phyloP scores from a whole-genome alignment of 306 rosid species.

The Inga leiocalycina region DNA sequence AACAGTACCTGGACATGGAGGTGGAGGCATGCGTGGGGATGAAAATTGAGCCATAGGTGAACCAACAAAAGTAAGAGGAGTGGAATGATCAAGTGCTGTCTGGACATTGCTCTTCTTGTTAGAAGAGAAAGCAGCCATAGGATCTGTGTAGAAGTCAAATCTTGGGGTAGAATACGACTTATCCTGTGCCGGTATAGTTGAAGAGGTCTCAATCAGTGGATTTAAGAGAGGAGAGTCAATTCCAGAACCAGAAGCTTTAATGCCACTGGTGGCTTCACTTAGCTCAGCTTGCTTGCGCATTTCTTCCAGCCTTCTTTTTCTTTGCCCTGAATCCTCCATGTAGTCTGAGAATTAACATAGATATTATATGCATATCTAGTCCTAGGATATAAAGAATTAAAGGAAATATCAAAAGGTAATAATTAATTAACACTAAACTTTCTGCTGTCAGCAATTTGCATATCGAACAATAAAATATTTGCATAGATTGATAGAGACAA shows the following conservation, averaged over 20 bases:
- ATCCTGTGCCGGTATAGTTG: slow-evolving; percentile 25
- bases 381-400: no score
- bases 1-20: slow-evolving; percentile 43
- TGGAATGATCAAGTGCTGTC: slow-evolving; percentile 36
- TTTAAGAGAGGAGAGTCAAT: slow-evolving; percentile 62
- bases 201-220: slow-evolving; percentile 64
- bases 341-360: slow-evolving; percentile 34
- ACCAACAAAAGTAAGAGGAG: slow-evolving; percentile 41
- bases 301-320: slow-evolving; percentile 76
- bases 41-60: slow-evolving; percentile 43
- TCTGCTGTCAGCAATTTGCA: neutral
- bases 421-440: no score
- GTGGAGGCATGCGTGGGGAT: slow-evolving; percentile 30
- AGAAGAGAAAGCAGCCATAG: slow-evolving; percentile 81
- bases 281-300: slow-evolving; percentile 73
- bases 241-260: slow-evolving; percentile 33
- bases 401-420: no score
- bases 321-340: slow-evolving; percentile 87
- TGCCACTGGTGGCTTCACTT: slow-evolving; percentile 42
- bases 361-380: no score
- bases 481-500: neutral
- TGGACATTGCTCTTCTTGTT: slow-evolving; percentile 49
- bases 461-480: neutral
- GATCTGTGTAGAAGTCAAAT: slow-evolving; percentile 89
- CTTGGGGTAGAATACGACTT: slow-evolving; percentile 56